A percentile compares a stretch with the other conserved stretches of the same genome.
phyloP scores from a whole-genome alignment of 2,329 filamentous ascomycete genomes.

The Penicillium sp. region DNA sequence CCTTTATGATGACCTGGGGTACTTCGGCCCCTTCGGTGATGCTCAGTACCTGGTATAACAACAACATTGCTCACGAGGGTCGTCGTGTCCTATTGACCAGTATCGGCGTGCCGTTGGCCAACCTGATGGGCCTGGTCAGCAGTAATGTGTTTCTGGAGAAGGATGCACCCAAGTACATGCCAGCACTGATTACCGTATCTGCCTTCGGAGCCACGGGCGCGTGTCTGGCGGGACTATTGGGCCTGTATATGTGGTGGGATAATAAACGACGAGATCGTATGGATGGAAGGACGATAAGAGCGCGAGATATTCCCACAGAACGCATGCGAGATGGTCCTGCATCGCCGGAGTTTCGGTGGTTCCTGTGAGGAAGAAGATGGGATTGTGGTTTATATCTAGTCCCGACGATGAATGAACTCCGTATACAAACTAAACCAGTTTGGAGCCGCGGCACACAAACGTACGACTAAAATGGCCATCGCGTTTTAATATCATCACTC shows the following conservation, averaged over 20 bases:
- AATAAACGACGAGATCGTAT: constrained; percentile 63
- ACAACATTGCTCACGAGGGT: constrained; percentile 78
- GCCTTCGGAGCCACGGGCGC: constrained; percentile 60
- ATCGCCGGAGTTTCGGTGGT: constrained; percentile 62
- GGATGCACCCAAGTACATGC: constrained; percentile 68
- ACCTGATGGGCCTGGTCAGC: constrained; percentile 73
- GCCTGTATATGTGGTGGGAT: constrained; percentile 66
- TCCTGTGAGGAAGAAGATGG: constrained; percentile 37
- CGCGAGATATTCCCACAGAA: constrained; percentile 61
- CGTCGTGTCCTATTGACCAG: constrained; percentile 71
- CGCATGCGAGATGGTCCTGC: constrained; percentile 59
- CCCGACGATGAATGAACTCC: background rate
- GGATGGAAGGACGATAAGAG: constrained; percentile 60
- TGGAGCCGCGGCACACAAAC: too few species aligned
- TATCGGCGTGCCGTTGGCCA: constrained; percentile 73
- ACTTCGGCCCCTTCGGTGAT: constrained; percentile 75
- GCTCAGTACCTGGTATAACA: constrained; percentile 72
- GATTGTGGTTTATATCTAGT: background rate
- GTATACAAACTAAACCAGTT: background rate
- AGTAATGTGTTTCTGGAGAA: constrained; percentile 69
- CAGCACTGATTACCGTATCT: constrained; percentile 63
- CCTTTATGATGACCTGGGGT: constrained; percentile 83
- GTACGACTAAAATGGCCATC: too few species aligned
- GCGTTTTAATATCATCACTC: too few species aligned
- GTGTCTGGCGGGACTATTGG: constrained; percentile 59